A percentile compares a stretch with the other conserved stretches of the same genome.
phyloP scores from a whole-genome alignment of 2,329 filamentous ascomycete species.

The Ophiostoma pallidulum region DNA sequence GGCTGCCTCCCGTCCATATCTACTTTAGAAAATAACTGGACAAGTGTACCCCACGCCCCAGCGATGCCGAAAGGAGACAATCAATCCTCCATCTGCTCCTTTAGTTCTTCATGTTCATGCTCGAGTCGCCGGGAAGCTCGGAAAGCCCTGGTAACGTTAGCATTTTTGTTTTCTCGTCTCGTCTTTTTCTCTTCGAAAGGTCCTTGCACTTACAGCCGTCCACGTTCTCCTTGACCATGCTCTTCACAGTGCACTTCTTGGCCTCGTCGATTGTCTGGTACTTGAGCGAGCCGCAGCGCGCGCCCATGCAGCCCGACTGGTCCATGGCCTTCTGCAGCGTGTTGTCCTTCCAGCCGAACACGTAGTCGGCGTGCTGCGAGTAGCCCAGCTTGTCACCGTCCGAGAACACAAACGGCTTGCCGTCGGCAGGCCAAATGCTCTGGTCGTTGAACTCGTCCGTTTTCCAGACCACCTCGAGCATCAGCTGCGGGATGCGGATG shows the following conservation, averaged over 20 bases:
- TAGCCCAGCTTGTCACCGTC: slow-evolving; percentile 31
- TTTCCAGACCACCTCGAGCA: slow-evolving; percentile 40
- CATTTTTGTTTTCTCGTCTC: neutral
- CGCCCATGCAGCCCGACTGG: slow-evolving; percentile 33
- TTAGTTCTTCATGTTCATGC: slow-evolving; percentile 13
- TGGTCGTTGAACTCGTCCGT: slow-evolving; percentile 31
- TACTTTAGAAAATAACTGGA: too few species aligned
- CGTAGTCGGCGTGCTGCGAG: slow-evolving; percentile 34
- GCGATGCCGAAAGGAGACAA: too few species aligned
- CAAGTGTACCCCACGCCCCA: too few species aligned
- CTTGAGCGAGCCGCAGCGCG: slow-evolving; percentile 25
- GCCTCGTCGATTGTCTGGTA: slow-evolving; percentile 27
- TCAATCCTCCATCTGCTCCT: too few species aligned
- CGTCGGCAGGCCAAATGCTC: slow-evolving; percentile 29
- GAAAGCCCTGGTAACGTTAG: neutral
- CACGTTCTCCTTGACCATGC: slow-evolving; percentile 25
- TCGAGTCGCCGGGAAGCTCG: neutral
- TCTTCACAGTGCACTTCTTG: slow-evolving; percentile 23
- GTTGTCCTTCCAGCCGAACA: slow-evolving; percentile 31
- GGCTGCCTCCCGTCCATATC: too few species aligned
- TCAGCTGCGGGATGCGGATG: slow-evolving; percentile 35
- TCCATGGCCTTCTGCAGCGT: slow-evolving; percentile 31
- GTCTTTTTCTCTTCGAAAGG: neutral
- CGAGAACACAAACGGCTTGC: slow-evolving; percentile 28
- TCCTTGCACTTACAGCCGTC: slow-evolving; percentile 28